A percentile compares a stretch with the other conserved stretches of the same genome.
These are phyloP conservation scores for Bryum argenteum DNA, from an alignment of 225 moss, liverwort and hornwort genomes.

Conservation along the genomic window DNA sequence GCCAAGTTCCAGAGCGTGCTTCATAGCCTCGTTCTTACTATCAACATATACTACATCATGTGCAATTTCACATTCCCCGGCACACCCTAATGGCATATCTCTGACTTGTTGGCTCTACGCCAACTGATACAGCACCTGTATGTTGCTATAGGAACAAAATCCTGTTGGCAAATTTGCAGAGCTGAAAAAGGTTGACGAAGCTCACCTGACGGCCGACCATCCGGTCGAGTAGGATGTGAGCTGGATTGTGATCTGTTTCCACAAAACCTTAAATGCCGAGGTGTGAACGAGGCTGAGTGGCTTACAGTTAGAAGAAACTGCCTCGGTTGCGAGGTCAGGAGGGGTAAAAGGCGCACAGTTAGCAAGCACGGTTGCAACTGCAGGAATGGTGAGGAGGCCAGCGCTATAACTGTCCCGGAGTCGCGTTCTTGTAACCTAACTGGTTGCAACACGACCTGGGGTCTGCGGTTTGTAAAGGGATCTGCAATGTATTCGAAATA, in stretches of 20 bases:
- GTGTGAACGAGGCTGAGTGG: slow-evolving; percentile 37
- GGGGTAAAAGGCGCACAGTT: slow-evolving; percentile 44
- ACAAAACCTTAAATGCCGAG: slow-evolving; percentile 20
- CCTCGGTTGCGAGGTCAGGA: slow-evolving; percentile 33
- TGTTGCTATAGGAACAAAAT: slow-evolving; percentile 2
- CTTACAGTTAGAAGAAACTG: slow-evolving; percentile 45
- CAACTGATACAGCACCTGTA: slow-evolving; percentile 14
- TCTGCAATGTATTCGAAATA: slow-evolving; percentile 20
- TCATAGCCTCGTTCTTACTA: background rate
- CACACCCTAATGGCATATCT: slow-evolving; percentile 20
- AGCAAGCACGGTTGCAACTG: slow-evolving; percentile 60
- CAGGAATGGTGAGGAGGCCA: slow-evolving; percentile 46
- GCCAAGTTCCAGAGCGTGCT: slow-evolving; percentile 1
- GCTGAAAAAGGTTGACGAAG: slow-evolving; percentile 2
- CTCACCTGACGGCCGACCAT: slow-evolving; percentile 6
- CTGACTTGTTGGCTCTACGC: slow-evolving; percentile 12
- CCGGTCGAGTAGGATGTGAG: background rate
- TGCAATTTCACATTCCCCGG: slow-evolving; percentile 13
- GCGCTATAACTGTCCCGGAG: slow-evolving; percentile 42
- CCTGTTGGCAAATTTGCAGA: slow-evolving; percentile 13
- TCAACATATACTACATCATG: background rate
- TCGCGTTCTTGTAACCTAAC: slow-evolving; percentile 49
- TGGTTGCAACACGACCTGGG: slow-evolving; percentile 34
- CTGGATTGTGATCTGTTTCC: slow-evolving; percentile 6
- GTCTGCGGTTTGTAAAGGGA: slow-evolving; percentile 28